Conservation (phyloP, 2,329 filamentous ascomycete genomes). For the Epichloe coenophiala region DNA sequence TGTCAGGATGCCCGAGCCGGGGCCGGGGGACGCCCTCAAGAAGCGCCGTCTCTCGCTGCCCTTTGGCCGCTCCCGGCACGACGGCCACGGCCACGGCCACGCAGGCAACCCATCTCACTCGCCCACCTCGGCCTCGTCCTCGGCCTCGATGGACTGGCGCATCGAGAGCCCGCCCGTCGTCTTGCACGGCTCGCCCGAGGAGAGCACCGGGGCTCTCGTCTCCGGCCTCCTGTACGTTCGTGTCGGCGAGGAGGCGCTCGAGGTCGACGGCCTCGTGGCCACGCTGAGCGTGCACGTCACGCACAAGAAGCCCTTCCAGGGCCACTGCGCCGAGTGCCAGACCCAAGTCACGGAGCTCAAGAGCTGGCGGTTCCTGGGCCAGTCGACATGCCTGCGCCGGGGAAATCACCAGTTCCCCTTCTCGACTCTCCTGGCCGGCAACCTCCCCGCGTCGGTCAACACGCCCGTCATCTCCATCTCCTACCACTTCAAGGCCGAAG, state of each 20-base stretch:
- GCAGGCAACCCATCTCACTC: conserved; percentile 4
- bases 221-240: conserved; percentile 69
- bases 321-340: conserved; percentile 66
- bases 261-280: conserved; percentile 62
- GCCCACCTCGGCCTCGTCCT: conserved; percentile 22
- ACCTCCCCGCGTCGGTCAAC: conserved; percentile 74
- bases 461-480: conserved; percentile 58
- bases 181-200: conserved; percentile 61
- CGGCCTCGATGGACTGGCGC: conserved; percentile 32
- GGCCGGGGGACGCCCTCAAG: conserved; percentile 21
- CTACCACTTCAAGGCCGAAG: conserved; percentile 64
- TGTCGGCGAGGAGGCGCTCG: conserved; percentile 51
- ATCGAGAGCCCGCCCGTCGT: conserved; percentile 83
- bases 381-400: conserved; percentile 34
- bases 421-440: conserved; percentile 70
- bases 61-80: conserved; percentile 16
- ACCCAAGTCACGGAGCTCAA: conserved; percentile 60
- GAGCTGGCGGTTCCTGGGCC: conserved; percentile 63
- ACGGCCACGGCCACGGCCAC: conserved; percentile 18
- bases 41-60: conserved; percentile 29
- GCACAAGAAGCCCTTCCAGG: conserved; percentile 70
- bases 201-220: conserved; percentile 72
- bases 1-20: conserved; percentile 25
- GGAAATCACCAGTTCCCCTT: conserved; percentile 72
- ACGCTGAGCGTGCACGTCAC: conserved; percentile 54